Evolutionary conservation across 129 eudicot species (phyloP).

Genomic region (Artemisia tridentata): DNA sequence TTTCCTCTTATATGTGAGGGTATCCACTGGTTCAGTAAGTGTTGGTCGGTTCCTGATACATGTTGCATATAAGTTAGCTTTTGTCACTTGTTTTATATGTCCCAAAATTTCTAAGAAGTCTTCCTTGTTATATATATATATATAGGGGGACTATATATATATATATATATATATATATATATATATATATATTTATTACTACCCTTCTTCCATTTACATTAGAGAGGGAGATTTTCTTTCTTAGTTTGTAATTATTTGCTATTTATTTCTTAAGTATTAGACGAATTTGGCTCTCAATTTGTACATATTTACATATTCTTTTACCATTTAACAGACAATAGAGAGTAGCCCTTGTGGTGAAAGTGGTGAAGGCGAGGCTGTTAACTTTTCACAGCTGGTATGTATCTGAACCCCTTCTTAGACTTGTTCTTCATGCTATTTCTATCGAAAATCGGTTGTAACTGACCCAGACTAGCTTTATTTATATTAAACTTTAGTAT

Average conservation of each 20-base stretch:
- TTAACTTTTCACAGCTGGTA: slow-evolving; percentile 94
- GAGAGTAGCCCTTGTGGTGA: slow-evolving; percentile 96
- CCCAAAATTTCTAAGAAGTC: slow-evolving; percentile 4
- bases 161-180: too few species aligned
- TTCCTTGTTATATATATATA: neutral
- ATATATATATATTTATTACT: neutral
- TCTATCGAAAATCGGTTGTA: neutral
- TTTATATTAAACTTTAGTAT: slow-evolving; percentile 3
- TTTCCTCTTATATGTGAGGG: too few species aligned
- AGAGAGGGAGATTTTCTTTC: neutral
- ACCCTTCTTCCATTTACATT: slow-evolving; percentile 2
- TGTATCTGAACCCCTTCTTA: slow-evolving; percentile 28
- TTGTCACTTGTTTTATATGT: slow-evolving; percentile 5
- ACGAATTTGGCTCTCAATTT: neutral
- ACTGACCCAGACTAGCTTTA: slow-evolving; percentile 8
- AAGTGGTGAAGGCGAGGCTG: slow-evolving; percentile 76
- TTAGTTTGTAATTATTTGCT: slow-evolving; percentile 2
- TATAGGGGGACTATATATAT: too few species aligned
- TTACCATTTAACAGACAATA: slow-evolving; percentile 60
- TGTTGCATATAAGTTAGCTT: neutral
- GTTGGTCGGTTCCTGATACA: slow-evolving; percentile 1
- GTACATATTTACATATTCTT: slow-evolving; percentile 6
- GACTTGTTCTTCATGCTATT: neutral
- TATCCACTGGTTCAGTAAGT: too few species aligned
- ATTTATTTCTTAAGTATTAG: neutral